Base-by-base conservation (phyloP, 495 filamentous ascomycete genomes). In the Aspergillus nidulans region DNA sequence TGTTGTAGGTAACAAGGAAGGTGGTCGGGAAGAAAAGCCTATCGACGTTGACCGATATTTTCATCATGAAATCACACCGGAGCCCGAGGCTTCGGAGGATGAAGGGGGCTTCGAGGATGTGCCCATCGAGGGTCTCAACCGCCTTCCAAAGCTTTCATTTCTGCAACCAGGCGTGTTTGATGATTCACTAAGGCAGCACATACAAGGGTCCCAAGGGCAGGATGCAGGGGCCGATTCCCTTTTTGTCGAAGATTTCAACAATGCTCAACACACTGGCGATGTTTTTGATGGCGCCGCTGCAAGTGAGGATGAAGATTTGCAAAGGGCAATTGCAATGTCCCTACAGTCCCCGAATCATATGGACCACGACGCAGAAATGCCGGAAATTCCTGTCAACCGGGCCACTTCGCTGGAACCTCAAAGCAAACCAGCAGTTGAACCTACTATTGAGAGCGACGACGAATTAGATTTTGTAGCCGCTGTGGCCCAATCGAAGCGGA, bases 21-120 rank as follows among this genome's bases (percentile, higher is more conserved):
- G 82, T 48, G 90, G 90, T 0, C 75, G 86, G 38, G 78, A 81
- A 44, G 83, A 85, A 49, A 92, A 86, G 63, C 92, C 94, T 1
- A 97, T 98, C 55, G 89, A 96, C 70, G 81, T 97, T 15, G 92
- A 97, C 62, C 81, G 79, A 32, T 65, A 89, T 45, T 87, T 84
- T 18, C 58, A 63, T 30, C 66, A 65, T 21, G 70, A 76, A 5
- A 44, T 66, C 10, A 69, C 82, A 19, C 78, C 82, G 42, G 79
- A 75, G 1, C 67, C 64, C 30, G 77, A 85, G 6, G 74, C 73
- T 43, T 77, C 81, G 1, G 78, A 81, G 20, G 79, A 83, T 3
- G 89, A 88, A 16, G 83, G 79, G 19, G 85, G 86, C 24, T 98
- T 97, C 63, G 94, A 97, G 67, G 94, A 98, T 71, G 88, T 98